phyloP scores from a whole-genome alignment of 1,139 yeast genomes.

The Nakaseomyces delphensis region DNA sequence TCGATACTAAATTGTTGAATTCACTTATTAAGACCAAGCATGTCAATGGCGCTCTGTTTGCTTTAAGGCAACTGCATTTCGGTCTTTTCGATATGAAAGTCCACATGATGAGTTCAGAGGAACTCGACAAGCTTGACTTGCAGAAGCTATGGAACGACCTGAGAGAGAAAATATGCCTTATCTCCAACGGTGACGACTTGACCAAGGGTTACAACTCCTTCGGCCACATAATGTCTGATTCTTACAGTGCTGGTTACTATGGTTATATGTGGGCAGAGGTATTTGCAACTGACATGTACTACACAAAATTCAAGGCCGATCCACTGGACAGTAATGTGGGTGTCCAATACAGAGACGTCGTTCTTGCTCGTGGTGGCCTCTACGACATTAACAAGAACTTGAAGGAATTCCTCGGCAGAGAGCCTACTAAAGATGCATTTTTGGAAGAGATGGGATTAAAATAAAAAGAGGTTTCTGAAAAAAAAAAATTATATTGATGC shows the following conservation, averaged over 20 bases:
- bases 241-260: slow-evolving; percentile 79
- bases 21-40: slow-evolving; percentile 59
- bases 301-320: slow-evolving; percentile 56
- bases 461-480: not conserved
- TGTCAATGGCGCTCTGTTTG: slow-evolving; percentile 63
- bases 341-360: slow-evolving; percentile 56
- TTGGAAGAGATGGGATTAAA: slow-evolving; percentile 47
- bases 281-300: slow-evolving; percentile 75
- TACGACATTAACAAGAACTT: slow-evolving; percentile 58
- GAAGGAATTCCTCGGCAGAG: slow-evolving; percentile 62
- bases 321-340: slow-evolving; percentile 62
- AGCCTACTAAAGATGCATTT: slow-evolving; percentile 66
- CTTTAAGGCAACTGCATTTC: slow-evolving; percentile 68
- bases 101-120: slow-evolving; percentile 41
- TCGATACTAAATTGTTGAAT: slow-evolving; percentile 50
- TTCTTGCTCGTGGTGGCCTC: slow-evolving; percentile 66
- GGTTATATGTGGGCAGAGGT: slow-evolving; percentile 83
- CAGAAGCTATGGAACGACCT: slow-evolving; percentile 53
- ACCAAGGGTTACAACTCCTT: slow-evolving; percentile 68
- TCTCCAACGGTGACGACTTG: slow-evolving; percentile 45
- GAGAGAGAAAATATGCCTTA: slow-evolving; percentile 49
- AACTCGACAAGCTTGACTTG: slow-evolving; percentile 40
- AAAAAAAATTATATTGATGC: too few relatives aligned
- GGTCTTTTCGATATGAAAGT: slow-evolving; percentile 68
- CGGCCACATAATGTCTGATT: slow-evolving; percentile 70